Percentiles rank a stretch among this genome's conserved stretches.
Evolutionary conservation across 345 rosid species (phyloP).

Genomic region (Eutrema heterophyllum): DNA sequence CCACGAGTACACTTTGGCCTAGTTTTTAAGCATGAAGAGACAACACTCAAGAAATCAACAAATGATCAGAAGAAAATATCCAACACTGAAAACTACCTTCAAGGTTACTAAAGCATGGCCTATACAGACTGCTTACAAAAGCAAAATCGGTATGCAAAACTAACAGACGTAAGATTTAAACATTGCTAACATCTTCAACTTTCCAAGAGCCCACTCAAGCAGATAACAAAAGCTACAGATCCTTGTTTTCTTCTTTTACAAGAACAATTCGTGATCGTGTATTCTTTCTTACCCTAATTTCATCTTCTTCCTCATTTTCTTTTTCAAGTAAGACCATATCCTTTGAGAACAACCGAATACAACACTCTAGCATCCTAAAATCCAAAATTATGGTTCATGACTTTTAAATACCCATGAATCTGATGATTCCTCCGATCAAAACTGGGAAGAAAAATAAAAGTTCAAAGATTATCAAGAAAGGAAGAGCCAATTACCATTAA

Average conservation of each 20-base stretch:
- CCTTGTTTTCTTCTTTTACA: background rate
- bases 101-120: background rate
- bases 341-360: background rate
- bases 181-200: conserved; percentile 3
- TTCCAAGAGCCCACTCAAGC: background rate
- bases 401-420: background rate
- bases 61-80: background rate
- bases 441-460: background rate
- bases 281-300: background rate
- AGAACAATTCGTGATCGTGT: background rate
- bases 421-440: background rate
- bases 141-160: background rate
- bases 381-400: background rate
- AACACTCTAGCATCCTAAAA: background rate
- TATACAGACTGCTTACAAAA: background rate
- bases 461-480: background rate
- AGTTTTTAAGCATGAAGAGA: background rate
- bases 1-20: conserved; percentile 67
- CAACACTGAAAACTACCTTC: background rate
- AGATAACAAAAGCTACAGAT: background rate
- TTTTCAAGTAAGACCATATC: background rate
- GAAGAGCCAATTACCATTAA: conserved; percentile 48
- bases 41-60: background rate
- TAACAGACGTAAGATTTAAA: background rate
- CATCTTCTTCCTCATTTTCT: background rate